These are phyloP conservation scores for Trichophaea hybrida DNA, from an alignment of 2,329 filamentous ascomycete genomes.

Conservation along the genomic window DNA sequence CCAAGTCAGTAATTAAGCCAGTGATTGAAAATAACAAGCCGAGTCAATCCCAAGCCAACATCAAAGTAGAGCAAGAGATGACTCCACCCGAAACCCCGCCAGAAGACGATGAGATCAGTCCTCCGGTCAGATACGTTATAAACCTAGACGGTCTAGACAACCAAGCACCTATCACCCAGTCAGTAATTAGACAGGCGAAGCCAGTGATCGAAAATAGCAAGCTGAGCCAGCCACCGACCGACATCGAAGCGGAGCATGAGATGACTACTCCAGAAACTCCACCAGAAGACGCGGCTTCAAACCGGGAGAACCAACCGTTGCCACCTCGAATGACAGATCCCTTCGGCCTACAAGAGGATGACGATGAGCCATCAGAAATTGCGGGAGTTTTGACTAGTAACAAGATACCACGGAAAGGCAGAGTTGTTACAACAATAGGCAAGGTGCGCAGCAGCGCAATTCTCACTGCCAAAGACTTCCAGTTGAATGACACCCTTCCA, in stretches of 20 bases:
- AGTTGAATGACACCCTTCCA: not conserved
- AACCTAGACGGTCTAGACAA: no score
- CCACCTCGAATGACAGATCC: not conserved
- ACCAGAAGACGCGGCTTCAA: not conserved
- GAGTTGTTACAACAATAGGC: no score
- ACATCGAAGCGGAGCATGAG: not conserved
- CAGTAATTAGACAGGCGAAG: no score
- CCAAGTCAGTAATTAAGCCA: no score
- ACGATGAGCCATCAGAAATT: not conserved
- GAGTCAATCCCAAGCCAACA: no score
- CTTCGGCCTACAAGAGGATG: not conserved
- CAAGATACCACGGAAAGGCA: not conserved
- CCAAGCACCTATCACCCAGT: no score
- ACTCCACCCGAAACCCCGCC: no score
- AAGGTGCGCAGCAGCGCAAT: not conserved
- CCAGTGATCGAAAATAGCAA: no score
- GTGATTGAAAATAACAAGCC: no score
- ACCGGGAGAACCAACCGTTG: not conserved
- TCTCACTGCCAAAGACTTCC: not conserved
- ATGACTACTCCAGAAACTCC: not conserved
- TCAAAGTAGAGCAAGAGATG: no score
- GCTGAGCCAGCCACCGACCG: not conserved
- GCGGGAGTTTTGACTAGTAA: not conserved
- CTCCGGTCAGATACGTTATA: no score
- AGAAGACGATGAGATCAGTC: no score